Base-by-base conservation (phyloP, 352 stramenopile species). In the Globisporangium carolinianum region DNA sequence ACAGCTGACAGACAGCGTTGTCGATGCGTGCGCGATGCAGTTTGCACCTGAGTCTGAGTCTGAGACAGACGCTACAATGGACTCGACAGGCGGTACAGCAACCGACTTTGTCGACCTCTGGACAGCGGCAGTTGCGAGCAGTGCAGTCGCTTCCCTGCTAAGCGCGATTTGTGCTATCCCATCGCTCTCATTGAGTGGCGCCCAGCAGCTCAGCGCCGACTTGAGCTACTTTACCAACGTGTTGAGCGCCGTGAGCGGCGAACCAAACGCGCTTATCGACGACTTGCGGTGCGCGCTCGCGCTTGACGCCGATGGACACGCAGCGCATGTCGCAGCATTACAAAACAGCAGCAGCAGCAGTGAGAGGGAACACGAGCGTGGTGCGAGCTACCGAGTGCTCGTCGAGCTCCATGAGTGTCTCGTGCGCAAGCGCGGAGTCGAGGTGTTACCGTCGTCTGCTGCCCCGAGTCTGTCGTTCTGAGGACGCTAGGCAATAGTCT, bases 211-310 rank as follows among this genome's bases (percentile, higher is more conserved):
- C 15, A 73, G 62, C 53, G 82, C 79, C 2, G 85, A 94, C 51
- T 36, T 93, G 46, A 71, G 69, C 41, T 94, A 94, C 58, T 90
- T 93, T 45, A 66, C 87, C 60, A 94, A 91, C 53, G 81, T 93
- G 11, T 61, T 92, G 46, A 87, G 71, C 51, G 85, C 85, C 0
- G 73, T 94, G 14, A 79, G 82, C 4, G 75, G 64, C 36, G 75
- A 85, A 9, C 64, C 62, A 35, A 86, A 82, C 55, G 81, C 83
- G 17, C 68, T 86, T 5, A 53, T 83, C 17, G 69, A 86, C 24
- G 76, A 81, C 18, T 49, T 84, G 59, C 70, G 70, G 45, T 47
- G 58, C 17, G 62, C 68, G n/a, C 64, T 87, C n/a, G 69, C 79
- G 39, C 65, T 73, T 49, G 60, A 73, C 41, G 15, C 66, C 10